Evolutionary conservation across 441 rosid species (phyloP), one percentile per base, ranked within the genome.

Genomic region (Mallotus japonicus): DNA sequence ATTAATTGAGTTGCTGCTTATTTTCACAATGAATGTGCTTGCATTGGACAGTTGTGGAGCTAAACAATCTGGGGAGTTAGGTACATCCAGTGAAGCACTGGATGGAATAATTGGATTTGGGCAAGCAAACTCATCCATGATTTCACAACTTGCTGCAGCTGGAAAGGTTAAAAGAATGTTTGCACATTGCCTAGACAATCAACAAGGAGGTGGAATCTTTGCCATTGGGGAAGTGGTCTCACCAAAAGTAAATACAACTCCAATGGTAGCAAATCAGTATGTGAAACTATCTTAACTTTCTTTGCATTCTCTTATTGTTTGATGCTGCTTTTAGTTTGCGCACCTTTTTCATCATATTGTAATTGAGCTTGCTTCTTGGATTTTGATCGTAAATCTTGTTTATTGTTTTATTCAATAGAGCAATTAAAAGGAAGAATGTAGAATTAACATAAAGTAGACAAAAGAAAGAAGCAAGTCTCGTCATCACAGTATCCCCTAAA

Each of bases 31-130:
- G 15, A 60, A 65, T 55, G 64, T 73, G 42, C 40, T 19, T 49
- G 56, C 40, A 50, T 19, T 65, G 76, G 56, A 73, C 74, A 95
- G 97, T 66, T 95, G 99, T 66, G 95, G 96, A 19, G 85, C 83
- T 75, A 83, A 80, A 76, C 97, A 91, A 83, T 87, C 96, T 56
- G 99, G 99, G 69, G 90, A 86, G 65, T 82, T 91, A 8, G 88
- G 93, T 40, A 73, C 85, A 72, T 84, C 97, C 4, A 40, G 72
- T 62, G 85, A 82, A 72, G 97, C 96, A 64, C 85, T 91, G 77
- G 96, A 93, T 75, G 97, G 99, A 72, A 89, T 92, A 69, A 74
- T 92, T 77, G 98, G 98, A 67, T 91, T 95, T 75, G 99, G 99
- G 72, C 95, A 92, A 70, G 82, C 97, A 62, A 91, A 90, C 79